Conservation (phyloP, 2,329 filamentous ascomycete genomes). For the Fusarium acutatum region DNA sequence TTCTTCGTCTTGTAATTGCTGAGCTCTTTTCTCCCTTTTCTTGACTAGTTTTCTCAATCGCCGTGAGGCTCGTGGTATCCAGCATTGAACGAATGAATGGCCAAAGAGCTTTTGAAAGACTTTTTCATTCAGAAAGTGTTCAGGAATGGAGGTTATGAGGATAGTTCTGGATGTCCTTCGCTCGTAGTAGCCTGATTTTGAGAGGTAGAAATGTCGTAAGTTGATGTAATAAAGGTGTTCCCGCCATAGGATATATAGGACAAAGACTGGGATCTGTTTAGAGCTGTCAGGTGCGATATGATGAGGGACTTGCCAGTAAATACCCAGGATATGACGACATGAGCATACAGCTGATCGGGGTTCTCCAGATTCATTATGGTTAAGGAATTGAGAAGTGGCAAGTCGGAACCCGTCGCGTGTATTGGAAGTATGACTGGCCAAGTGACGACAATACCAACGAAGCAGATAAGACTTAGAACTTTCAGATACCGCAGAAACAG, state of each 20-base stretch:
- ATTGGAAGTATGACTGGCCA: not conserved
- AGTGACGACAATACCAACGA: not conserved
- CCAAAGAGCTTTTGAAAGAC: not conserved
- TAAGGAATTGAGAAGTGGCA: not conserved
- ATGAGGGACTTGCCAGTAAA: accelerated
- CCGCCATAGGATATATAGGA: not conserved
- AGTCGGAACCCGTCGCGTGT: not conserved
- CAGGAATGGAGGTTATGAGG: accelerated
- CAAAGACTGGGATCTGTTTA: not conserved
- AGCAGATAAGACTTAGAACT: not conserved
- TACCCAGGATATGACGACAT: not conserved
- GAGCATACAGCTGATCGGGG: accelerated
- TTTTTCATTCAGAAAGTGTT: not conserved
- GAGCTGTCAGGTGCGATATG: accelerated
- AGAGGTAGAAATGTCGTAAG: not conserved
- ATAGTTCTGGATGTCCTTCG: not conserved
- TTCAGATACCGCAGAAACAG: not conserved
- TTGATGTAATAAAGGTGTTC: not conserved
- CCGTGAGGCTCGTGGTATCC: not conserved
- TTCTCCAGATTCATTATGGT: not conserved
- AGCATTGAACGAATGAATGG: not conserved
- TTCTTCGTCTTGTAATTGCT: not conserved
- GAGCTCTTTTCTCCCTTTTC: accelerated
- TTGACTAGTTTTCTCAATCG: not conserved
- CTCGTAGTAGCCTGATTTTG: not conserved